A percentile compares a stretch with the other conserved stretches of the same genome.
These are phyloP conservation scores for Penicillium sp. DNA, from an alignment of 2,329 filamentous ascomycete species.

Conservation along the genomic window DNA sequence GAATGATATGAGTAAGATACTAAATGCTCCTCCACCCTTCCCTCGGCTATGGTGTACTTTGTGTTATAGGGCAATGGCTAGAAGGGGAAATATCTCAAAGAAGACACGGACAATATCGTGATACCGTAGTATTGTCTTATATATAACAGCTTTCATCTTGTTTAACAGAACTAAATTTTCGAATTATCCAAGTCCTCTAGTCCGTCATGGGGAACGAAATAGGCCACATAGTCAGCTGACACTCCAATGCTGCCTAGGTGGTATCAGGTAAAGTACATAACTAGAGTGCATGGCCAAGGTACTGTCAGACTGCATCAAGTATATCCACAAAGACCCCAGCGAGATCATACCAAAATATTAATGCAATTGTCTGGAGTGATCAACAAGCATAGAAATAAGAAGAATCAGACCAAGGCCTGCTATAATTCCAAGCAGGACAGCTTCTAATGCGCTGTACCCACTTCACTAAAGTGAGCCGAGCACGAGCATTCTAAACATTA, in stretches of 20 bases:
- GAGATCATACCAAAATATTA: neutral
- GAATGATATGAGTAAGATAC: neutral
- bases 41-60: neutral
- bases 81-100: neutral
- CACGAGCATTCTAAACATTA: neutral
- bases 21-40: neutral
- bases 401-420: no score
- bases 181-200: neutral
- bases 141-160: neutral
- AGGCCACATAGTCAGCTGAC: neutral
- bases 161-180: neutral
- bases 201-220: neutral
- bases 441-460: neutral
- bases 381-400: neutral
- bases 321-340: neutral
- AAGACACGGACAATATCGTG: neutral
- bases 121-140: neutral
- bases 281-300: neutral
- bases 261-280: neutral
- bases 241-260: neutral
- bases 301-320: neutral
- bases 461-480: neutral
- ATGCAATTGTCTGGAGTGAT: neutral
- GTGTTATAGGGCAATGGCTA: neutral
- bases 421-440: neutral